Evolutionary conservation across 2,329 filamentous ascomycete genomes (phyloP).

Genomic region (Neopestalotiopsis rosae): DNA sequence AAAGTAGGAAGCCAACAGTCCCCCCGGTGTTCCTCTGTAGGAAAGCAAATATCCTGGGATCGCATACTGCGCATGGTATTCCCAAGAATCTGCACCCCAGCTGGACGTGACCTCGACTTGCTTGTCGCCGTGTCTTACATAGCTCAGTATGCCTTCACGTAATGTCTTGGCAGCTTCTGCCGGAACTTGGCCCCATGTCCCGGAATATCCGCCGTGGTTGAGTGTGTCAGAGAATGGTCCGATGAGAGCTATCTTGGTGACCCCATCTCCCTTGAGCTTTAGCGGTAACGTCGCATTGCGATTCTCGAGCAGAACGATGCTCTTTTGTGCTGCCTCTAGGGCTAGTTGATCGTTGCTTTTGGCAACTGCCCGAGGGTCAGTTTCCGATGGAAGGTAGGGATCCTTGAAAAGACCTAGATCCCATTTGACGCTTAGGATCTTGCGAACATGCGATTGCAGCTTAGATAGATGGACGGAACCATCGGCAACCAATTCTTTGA

Average conservation of each 20-base stretch:
- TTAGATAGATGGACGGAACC: constrained; percentile 30
- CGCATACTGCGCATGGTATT: constrained; percentile 48
- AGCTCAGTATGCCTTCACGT: constrained; percentile 40
- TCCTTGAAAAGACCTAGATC: constrained; percentile 47
- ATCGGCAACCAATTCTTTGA: constrained; percentile 31
- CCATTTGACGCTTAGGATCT: constrained; percentile 47
- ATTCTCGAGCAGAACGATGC: constrained; percentile 49
- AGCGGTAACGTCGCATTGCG: constrained; percentile 44
- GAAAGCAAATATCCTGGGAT: constrained; percentile 48
- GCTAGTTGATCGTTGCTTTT: constrained; percentile 40
- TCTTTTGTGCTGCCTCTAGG: constrained; percentile 48
- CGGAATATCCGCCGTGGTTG: constrained; percentile 51
- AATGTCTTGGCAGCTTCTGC: constrained; percentile 44
- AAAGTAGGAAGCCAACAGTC: constrained; percentile 46
- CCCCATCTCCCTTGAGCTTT: constrained; percentile 30
- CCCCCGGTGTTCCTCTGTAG: constrained; percentile 40
- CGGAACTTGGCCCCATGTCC: constrained; percentile 46
- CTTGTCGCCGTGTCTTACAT: constrained; percentile 26
- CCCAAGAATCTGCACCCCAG: constrained; percentile 50
- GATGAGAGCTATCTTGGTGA: constrained; percentile 43
- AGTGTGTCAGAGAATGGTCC: constrained; percentile 47
- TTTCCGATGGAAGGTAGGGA: constrained; percentile 40
- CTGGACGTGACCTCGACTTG: constrained; percentile 41
- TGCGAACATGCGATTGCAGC: constrained; percentile 41
- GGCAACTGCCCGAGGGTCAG: constrained; percentile 42